phyloP scores from a whole-genome alignment of 1,284 basidiomycete species.

The Rhodotorula sp. region DNA sequence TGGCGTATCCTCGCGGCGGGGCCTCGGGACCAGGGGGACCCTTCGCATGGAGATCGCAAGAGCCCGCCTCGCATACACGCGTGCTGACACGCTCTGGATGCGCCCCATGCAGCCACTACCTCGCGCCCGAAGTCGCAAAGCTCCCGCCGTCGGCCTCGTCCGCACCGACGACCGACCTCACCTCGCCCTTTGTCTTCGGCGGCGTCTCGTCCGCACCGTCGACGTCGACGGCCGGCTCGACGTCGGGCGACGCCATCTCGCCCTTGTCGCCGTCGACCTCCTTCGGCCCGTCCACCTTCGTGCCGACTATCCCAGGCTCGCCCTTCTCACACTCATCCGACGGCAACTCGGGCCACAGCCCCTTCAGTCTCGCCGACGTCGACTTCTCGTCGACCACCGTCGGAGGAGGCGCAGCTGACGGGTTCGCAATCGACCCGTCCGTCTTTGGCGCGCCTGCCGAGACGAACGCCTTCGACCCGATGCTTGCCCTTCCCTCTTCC shows the following conservation, averaged over 20 bases:
- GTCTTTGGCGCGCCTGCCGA: slow-evolving; percentile 18
- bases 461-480: not conserved
- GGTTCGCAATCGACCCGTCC: slow-evolving; percentile 34
- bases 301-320: slow-evolving; percentile 37
- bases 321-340: slow-evolving; percentile 34
- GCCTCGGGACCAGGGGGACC: not conserved
- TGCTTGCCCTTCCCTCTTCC: not conserved
- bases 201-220: not conserved
- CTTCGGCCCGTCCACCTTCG: slow-evolving; percentile 32
- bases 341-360: slow-evolving; percentile 26
- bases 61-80: not conserved
- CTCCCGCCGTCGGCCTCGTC: slow-evolving; percentile 6
- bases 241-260: not conserved
- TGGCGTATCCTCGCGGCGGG: not conserved
- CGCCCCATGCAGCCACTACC: slow-evolving; percentile 25
- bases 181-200: not conserved
- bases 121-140: slow-evolving; percentile 37
- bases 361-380: slow-evolving; percentile 33
- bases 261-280: not conserved
- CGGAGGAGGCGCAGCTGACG: not conserved
- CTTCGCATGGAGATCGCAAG: not conserved
- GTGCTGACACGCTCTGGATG: not conserved
- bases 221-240: not conserved
- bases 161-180: not conserved
- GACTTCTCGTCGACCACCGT: slow-evolving; percentile 11